Base-by-base conservation (phyloP, 1,284 basidiomycete genomes). In the Ustilago xerochloae region DNA sequence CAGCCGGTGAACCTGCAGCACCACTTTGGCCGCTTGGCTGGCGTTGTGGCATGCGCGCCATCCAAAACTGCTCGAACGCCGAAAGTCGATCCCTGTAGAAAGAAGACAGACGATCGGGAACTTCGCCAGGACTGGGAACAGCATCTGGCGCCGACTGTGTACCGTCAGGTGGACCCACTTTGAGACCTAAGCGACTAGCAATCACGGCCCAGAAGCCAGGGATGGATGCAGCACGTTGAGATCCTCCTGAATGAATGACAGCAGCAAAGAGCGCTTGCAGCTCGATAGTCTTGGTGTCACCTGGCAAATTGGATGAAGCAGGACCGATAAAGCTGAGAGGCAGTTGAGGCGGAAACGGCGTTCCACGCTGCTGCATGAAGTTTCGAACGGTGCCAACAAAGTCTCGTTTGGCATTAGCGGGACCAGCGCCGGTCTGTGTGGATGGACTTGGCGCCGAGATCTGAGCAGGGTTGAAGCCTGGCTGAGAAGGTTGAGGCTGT, bases 1-100 rank as follows among this genome's bases (percentile, higher is more conserved):
- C 41, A 6, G 65, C 53, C 3, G 71, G 62, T n/a, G 71, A 69
- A 15, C 50, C 62, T 4, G 65, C 62, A 36, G 65, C 55, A 2
- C 22, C 66, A n/a, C 52, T 63, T 45, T 65, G 71, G 13, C 71
- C 66, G 26, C 63, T 66, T 1, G 59, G 24, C 41, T 75, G 72
- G 28, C 72, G 66, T 50, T 66, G 64, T 4, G 68, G 73, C 73
- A 76, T 76, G n/a, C 73, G 63, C 6, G 76, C 68, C 43, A 81
- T 33, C 81, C 81, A 82, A 38, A 72, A 77, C 45, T 80, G 74
- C 64, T 82, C 81, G 51, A 82, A 82, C 0, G 69, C 65, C 6
- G 47, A 62, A 3, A 82, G 67, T 4, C 80, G 72, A 24, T 80
- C 78, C 15, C 65, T 63, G 52, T 76, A 82, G 55, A 77, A 82